Conservation (phyloP, 169 alveolate genomes). For the Theileria equi region DNA sequence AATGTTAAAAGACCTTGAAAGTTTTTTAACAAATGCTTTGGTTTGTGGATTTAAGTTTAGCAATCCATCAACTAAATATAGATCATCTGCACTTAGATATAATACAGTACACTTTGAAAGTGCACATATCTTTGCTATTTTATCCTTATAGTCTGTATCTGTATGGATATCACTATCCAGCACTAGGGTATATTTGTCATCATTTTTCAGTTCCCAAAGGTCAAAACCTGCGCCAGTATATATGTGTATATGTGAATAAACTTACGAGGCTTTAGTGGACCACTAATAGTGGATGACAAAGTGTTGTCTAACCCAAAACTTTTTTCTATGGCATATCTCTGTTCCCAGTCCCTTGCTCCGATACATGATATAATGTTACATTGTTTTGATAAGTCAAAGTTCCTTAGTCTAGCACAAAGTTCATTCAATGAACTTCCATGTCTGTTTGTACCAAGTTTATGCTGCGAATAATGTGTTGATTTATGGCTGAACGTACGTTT, state of each 20-base stretch:
- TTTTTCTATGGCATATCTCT: slow-evolving; percentile 19
- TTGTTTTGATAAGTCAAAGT: neutral
- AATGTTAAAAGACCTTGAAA: neutral
- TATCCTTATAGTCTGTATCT: neutral
- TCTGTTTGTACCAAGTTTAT: slow-evolving; percentile 12
- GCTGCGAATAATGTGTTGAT: slow-evolving; percentile 8
- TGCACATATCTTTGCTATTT: slow-evolving; percentile 14
- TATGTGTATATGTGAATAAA: neutral
- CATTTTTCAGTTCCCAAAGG: slow-evolving; percentile 44
- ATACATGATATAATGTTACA: slow-evolving; percentile 39
- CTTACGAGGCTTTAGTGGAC: slow-evolving; percentile 50
- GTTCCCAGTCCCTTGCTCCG: slow-evolving; percentile 41
- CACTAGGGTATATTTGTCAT: slow-evolving; percentile 20
- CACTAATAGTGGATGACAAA: slow-evolving; percentile 29
- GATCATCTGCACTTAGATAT: slow-evolving; percentile 29
- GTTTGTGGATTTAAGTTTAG: slow-evolving; percentile 5
- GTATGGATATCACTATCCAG: slow-evolving; percentile 43
- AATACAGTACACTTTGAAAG: slow-evolving; percentile 23
- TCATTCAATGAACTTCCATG: neutral
- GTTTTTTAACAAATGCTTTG: slow-evolving; percentile 11
- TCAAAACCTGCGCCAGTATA: neutral
- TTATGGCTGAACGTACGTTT: neutral
- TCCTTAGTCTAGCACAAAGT: slow-evolving; percentile 1
- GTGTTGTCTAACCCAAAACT: slow-evolving; percentile 23
- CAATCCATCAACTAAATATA: neutral